These are phyloP conservation scores for Puccinia polysora DNA, from an alignment of 1,284 basidiomycete genomes.

Conservation along the genomic window DNA sequence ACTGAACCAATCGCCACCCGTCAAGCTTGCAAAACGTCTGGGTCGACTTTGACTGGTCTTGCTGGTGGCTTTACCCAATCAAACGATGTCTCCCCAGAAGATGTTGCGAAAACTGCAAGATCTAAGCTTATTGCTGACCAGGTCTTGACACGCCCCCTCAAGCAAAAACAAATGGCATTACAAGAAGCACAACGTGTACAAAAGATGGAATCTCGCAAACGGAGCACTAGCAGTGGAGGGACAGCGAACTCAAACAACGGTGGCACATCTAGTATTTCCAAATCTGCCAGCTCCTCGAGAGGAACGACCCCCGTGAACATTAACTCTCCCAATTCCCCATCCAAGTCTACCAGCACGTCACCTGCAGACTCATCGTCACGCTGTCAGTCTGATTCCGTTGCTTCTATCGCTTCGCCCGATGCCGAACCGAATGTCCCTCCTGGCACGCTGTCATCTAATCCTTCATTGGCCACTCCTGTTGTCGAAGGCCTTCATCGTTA, in stretches of 20 bases:
- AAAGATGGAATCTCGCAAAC: conserved; percentile 1
- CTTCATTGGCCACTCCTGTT: too few relatives aligned
- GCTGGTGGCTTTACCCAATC: not conserved
- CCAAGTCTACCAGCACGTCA: not conserved
- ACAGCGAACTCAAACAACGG: not conserved
- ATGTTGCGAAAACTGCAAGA: not conserved
- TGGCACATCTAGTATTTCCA: not conserved
- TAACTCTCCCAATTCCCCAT: not conserved
- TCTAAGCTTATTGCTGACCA: conserved; percentile 39
- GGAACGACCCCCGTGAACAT: conserved; percentile 17
- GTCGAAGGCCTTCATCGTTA: too few relatives aligned
- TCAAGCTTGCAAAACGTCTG: not conserved
- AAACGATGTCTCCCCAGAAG: not conserved
- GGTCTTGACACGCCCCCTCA: conserved; percentile 22
- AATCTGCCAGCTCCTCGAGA: conserved; percentile 1
- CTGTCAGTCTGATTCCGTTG: too few relatives aligned
- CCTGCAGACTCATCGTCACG: not conserved
- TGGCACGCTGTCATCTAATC: too few relatives aligned
- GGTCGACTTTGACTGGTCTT: not conserved
- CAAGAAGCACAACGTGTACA: conserved; percentile 15
- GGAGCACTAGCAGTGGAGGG: not conserved
- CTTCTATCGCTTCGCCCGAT: too few relatives aligned
- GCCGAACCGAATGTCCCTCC: too few relatives aligned
- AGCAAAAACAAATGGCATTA: conserved; percentile 40
- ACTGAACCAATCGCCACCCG: not conserved